Percentiles rank a stretch among this genome's conserved stretches.
These are phyloP conservation scores for Dendrothele bispora DNA, from an alignment of 768 basidiomycete species.

Conservation along the genomic window DNA sequence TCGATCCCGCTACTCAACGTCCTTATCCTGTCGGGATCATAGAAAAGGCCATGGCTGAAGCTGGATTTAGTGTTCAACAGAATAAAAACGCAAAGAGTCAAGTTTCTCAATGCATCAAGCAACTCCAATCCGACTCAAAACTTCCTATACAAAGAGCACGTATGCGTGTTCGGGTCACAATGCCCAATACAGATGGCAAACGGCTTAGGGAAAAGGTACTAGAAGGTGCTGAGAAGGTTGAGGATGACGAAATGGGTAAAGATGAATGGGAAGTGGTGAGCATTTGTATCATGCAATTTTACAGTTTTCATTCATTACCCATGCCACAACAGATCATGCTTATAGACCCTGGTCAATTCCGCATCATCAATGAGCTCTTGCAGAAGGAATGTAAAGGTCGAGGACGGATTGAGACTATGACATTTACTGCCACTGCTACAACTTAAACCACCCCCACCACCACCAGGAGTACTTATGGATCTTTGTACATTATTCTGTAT, in stretches of 20 bases:
- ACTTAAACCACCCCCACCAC: background rate
- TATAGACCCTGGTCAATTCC: slow-evolving; percentile 92
- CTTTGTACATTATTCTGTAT: too few relatives aligned
- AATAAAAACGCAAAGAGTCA: slow-evolving; percentile 95
- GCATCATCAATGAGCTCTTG: slow-evolving; percentile 83
- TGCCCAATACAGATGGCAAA: slow-evolving; percentile 68
- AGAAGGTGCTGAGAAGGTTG: slow-evolving; percentile 77
- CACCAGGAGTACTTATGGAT: background rate
- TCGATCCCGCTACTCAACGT: slow-evolving; percentile 85
- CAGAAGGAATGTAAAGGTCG: slow-evolving; percentile 90
- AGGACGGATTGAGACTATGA: slow-evolving; percentile 82
- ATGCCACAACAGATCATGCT: slow-evolving; percentile 65
- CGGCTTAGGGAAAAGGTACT: slow-evolving; percentile 69
- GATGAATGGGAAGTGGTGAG: slow-evolving; percentile 89
- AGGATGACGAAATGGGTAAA: slow-evolving; percentile 71
- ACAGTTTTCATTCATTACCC: background rate
- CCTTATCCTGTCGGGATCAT: slow-evolving; percentile 95
- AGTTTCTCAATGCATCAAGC: slow-evolving; percentile 87
- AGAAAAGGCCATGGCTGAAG: slow-evolving; percentile 96
- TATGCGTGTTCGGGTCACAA: slow-evolving; percentile 85
- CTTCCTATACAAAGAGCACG: slow-evolving; percentile 90
- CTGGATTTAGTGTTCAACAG: slow-evolving; percentile 86
- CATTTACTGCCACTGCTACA: slow-evolving; percentile 62
- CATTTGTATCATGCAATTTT: slow-evolving; percentile 15
- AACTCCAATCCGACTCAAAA: slow-evolving; percentile 78